Base-by-base conservation (phyloP, 169 alveolate genomes). In the Eimeria falciformis region DNA sequence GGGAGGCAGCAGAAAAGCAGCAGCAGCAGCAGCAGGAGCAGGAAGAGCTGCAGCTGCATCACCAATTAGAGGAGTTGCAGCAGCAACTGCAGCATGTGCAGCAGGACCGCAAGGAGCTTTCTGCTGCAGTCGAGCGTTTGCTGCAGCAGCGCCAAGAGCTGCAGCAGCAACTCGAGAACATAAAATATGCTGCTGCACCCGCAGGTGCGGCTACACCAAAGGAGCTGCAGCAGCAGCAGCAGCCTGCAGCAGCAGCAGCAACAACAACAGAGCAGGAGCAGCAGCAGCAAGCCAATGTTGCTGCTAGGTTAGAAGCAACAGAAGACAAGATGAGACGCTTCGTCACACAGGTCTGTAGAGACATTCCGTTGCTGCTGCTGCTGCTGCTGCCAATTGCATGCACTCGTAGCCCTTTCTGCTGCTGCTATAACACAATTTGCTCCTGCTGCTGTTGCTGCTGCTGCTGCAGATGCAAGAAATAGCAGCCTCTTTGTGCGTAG, bases 131-230 rank as follows among this genome's bases (percentile, higher is more conserved):
- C 1, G 82, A 84, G 71, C 66, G 58, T 81, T 71, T 62, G 91
- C 83, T 84, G 83, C 55, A 66, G 71, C 91, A 84, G 83, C 91
- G 91, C 29, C 68, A 84, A 55, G 71, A 84, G 71, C 77, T 66
- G 91, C 91, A 84, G 83, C 81, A 84, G 71, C 77, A 84, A 23
- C 17, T 84, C 6, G 65, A 62, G 68, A 56, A 84, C 23, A 47
- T 84, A 65, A 45, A 55, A 33, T 53, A n/a, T 12, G 91, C 40
- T 11, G 40, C 71, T 12, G 53, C 89, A 79, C 18, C 58, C 75
- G n/a, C 25, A 50, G 55, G 89, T 25, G 29, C 91, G 17, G 71
- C 23, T 33, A 40, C 62, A 43, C 83, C 65, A 6, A 17, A 12
- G 83, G 58, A 50, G 83, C 6, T 46, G 37, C 78, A 25, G 37